These are phyloP conservation scores for Talaromyces islandicus DNA, from an alignment of 2,329 filamentous ascomycete species.

Conservation along the genomic window DNA sequence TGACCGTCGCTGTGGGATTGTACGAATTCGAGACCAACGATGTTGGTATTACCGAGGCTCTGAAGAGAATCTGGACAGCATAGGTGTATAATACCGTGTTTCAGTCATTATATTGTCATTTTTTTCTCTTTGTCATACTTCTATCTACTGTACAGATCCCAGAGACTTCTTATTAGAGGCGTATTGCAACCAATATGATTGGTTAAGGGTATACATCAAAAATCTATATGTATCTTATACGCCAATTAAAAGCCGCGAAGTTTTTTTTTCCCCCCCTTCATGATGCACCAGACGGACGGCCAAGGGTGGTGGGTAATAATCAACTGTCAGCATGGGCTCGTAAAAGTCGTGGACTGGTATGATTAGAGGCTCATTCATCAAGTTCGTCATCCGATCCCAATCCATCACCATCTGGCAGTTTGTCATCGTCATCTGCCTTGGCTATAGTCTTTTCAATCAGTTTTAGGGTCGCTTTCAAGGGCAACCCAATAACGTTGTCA, in stretches of 20 bases:
- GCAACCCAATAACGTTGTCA: constrained; percentile 92
- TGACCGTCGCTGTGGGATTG: constrained; percentile 76
- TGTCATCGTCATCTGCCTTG: constrained; percentile 62
- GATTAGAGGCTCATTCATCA: constrained; percentile 8
- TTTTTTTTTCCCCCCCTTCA: neutral
- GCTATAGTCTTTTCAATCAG: constrained; percentile 85
- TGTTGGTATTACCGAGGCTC: constrained; percentile 82
- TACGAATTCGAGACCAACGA: constrained; percentile 99
- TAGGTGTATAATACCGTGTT: constrained; percentile 19
- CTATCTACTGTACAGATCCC: constrained; percentile 7
- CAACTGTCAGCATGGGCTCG: neutral
- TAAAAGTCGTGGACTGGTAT: neutral
- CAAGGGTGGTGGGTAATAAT: neutral
- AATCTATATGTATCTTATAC: neutral
- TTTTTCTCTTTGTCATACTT: constrained; percentile 7
- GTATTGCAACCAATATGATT: neutral
- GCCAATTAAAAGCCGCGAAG: neutral
- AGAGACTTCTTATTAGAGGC: neutral
- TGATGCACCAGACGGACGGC: neutral
- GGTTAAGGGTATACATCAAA: neutral
- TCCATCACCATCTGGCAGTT: constrained; percentile 33
- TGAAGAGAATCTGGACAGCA: constrained; percentile 86
- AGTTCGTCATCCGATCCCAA: constrained; percentile 32
- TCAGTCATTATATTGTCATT: neutral
- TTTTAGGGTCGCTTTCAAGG: constrained; percentile 68